phyloP scores from a whole-genome alignment of 1,139 yeast species.

The Kodamaea sp. region DNA sequence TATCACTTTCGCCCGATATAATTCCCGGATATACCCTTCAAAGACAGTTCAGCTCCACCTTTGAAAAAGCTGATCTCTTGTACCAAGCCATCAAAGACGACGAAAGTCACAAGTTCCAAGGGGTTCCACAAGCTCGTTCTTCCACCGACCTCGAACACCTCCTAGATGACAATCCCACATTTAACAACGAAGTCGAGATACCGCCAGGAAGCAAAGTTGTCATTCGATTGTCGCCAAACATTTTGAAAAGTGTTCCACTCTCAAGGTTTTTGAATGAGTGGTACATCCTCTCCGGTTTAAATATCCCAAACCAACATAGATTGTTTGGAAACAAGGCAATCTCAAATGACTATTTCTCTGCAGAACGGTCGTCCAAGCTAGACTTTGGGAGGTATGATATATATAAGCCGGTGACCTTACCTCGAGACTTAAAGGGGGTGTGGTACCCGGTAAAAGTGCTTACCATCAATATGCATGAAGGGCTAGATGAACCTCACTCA shows the following conservation, averaged over 20 bases:
- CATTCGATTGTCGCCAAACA: constrained; percentile 29
- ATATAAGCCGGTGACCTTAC: constrained; percentile 28
- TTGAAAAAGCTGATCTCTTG: constrained; percentile 16
- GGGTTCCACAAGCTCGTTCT: background rate
- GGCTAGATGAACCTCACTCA: constrained; percentile 1
- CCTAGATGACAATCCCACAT: constrained; percentile 1
- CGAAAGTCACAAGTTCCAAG: constrained; percentile 2
- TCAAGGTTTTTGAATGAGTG: constrained; percentile 37
- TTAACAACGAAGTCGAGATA: constrained; percentile 2
- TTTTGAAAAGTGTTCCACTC: constrained; percentile 19
- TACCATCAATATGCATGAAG: constrained; percentile 12
- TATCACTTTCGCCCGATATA: constrained; percentile 18
- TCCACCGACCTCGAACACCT: background rate
- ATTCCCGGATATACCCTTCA: constrained; percentile 27
- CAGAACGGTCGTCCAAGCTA: constrained; percentile 8
- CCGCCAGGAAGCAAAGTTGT: constrained; percentile 20
- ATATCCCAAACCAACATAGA: constrained; percentile 20
- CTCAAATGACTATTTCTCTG: constrained; percentile 16
- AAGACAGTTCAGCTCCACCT: constrained; percentile 19
- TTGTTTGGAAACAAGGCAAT: constrained; percentile 21
- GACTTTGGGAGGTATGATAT: constrained; percentile 4
- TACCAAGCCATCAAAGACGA: constrained; percentile 19
- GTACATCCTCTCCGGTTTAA: constrained; percentile 31
- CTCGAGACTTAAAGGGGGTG: constrained; percentile 28
- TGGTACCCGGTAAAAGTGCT: constrained; percentile 30